These are phyloP conservation scores for Schizosaccharomyces octosporus DNA, from an alignment of 805 yeast genomes.

Conservation along the genomic window DNA sequence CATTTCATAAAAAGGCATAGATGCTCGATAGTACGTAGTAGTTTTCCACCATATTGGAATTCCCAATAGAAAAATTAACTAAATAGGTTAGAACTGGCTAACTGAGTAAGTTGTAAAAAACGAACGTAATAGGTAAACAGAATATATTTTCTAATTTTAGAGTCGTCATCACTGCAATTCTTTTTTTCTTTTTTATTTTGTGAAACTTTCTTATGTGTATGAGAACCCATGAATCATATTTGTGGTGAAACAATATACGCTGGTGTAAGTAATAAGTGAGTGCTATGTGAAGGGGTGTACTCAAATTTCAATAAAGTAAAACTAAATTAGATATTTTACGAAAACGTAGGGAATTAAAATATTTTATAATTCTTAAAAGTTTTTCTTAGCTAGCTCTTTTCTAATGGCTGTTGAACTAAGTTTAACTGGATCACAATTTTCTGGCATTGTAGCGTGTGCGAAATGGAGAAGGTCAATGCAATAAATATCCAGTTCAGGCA, in stretches of 20 bases:
- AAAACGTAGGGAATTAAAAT: neutral
- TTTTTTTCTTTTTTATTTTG: too few species aligned
- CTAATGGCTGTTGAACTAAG: neutral
- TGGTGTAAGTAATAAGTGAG: too few species aligned
- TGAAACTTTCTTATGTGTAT: too few species aligned
- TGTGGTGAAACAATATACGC: too few species aligned
- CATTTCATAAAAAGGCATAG: neutral
- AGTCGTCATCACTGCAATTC: too few species aligned
- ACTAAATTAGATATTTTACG: too few species aligned
- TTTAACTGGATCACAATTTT: neutral
- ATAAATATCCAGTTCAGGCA: conserved; percentile 25
- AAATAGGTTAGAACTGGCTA: neutral
- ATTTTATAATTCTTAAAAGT: neutral
- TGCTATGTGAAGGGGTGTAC: too few species aligned
- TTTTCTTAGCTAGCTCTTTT: neutral
- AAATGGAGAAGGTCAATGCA: conserved; percentile 16
- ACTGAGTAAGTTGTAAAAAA: neutral
- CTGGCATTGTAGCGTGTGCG: neutral
- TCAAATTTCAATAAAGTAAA: too few species aligned
- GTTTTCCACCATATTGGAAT: neutral
- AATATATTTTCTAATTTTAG: neutral
- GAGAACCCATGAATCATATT: too few species aligned
- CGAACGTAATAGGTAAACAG: neutral
- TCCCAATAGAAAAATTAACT: neutral
- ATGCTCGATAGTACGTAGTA: neutral